Base-by-base conservation (phyloP, 345 rosid genomes). In the Syzygium grande region DNA sequence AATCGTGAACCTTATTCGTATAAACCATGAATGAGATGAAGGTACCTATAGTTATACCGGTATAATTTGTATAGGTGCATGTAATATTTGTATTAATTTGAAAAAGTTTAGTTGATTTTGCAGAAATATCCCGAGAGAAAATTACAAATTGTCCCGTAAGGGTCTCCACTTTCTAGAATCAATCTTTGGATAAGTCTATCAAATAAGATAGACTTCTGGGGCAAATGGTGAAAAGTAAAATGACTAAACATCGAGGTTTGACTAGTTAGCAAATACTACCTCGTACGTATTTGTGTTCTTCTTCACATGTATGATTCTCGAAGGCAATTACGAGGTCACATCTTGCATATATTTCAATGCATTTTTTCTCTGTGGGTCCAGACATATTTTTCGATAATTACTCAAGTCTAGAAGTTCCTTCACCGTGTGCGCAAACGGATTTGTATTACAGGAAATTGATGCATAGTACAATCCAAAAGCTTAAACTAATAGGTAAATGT, bases 391-490 rank as follows among this genome's bases (percentile, higher is more conserved):
- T 16, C 12, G 19, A 34, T 68, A 68, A 68, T 68, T 17, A 68
- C 23, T 68, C 46, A 16, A 0, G 13, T 68, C 80, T 61, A 34
- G 80, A 34, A 34, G 12, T 21, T 5, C 12, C 13, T 68, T 68
- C 79, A 30, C 17, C 21, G 23, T 16, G 23, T 34, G 7, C 11
- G 2, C 10, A 9, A 12, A 73, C 0, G 0, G 5, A 73, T 9
- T 73, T 73, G 12, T 11, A 13, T 34, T 1, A 41, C 0, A 0
- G 80, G 3, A 38, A 19, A 73, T 34, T 34, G 3, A 34, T 21
- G 3, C 2, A 73, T 0, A 34, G 2, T 65, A 17, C 6, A 17
- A 65, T 65, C 5, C 0, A 0, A 2, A 73, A 73, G 2, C 46
- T 34, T 19, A 38, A 1, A n/a, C 3, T n/a, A 9, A 61, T n/a